Evolutionary conservation across 345 rosid species (phyloP), one percentile per base, ranked within the genome.

Genomic region (Aquilaria sinensis): DNA sequence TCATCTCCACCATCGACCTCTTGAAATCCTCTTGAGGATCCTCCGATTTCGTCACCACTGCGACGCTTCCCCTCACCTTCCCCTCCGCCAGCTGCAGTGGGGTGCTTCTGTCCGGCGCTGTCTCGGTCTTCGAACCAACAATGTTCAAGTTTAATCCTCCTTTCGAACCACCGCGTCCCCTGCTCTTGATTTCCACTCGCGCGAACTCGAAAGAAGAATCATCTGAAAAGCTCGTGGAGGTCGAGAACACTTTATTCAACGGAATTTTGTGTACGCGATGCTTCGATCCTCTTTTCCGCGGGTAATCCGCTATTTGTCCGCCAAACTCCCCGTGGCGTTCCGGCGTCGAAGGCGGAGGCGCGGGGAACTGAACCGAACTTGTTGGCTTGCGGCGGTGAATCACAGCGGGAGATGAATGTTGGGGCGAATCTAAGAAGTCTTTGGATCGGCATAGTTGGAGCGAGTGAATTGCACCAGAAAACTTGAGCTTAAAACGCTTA

Each of bases 1-100:
- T 79, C 88, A 85, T 81, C 74, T 85, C 88, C 73, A 76, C 45
- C 91, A 83, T 85, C 31, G 91, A 83, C 71, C 68, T 63, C 77
- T 71, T 79, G 65, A 85, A 83, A 57, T 85, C 91, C 58, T 65
- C 83, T 2, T 77, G 71, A 6, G 88, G 92, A 56, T 85, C 66
- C 68, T 65, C 58, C 53, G 92, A 83, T 60, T 69, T 77, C 77
- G 79, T 83, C 75, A 75, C 76, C 74, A 85, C 83, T 47, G 83
- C 88, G 58, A 81, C 72, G 57, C 81, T 81, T 67, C 69, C 83
- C 66, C 57, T 64, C 77, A 72, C 76, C 76, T 61, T 75, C 64
- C 70, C 64, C 2, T 34, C 72, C 33, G 30, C 60, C 45, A 43
- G 12, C 71, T 46, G 13, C 53, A 31, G 15, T 13, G 49, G 56